Base-by-base conservation (phyloP, 2,329 filamentous ascomycete genomes). In the Clathrospora elynae region DNA sequence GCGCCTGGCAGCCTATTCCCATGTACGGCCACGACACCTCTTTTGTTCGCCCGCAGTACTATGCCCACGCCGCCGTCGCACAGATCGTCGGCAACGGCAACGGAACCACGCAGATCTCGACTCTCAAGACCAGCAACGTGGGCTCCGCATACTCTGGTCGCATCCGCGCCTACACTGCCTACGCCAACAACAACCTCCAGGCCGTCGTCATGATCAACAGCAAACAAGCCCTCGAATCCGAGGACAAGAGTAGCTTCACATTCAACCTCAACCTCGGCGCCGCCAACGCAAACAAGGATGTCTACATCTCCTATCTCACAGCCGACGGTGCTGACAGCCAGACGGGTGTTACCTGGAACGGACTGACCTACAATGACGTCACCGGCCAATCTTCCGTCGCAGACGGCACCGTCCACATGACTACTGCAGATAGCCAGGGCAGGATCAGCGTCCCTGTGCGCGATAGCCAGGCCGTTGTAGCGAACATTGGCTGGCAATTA, bases 61-160 rank as follows among this genome's bases (percentile, higher is more conserved):
- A 78, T 49, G 75, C 73, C 43, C 70, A 75, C 48, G 76, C 73
- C n/a, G 77, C 77, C 23, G 73, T 79, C 48, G 74, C 73, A 16
- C 75, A 78, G 50, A 66, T 76, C 36, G 72, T 79, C 46, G 76
- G 76, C 10, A 67, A 72, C 32, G 71, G 71, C 11, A 75, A 73
- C 44, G 70, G 75, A 36, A 71, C 73, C 8, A 73, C 75, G 7
- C 75, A 74, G 49, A 64, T 79, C 34, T 67, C 69, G 7, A 49
- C 57, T 5, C 61, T 72, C 31, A 47, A 59, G 32, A 57, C 70
- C n/a, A 46, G 51, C 18, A 55, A 58, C 10, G 57, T 64, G 10
- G 62, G 71, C 2, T 44, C 53, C 0, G 60, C 48, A 11, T 78
- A 78, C 59, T 63, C 57, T 11, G 71, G 68, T 24, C 70, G 68